Base-by-base conservation (phyloP, 805 yeast species). In the Ogataea zsoltii region DNA sequence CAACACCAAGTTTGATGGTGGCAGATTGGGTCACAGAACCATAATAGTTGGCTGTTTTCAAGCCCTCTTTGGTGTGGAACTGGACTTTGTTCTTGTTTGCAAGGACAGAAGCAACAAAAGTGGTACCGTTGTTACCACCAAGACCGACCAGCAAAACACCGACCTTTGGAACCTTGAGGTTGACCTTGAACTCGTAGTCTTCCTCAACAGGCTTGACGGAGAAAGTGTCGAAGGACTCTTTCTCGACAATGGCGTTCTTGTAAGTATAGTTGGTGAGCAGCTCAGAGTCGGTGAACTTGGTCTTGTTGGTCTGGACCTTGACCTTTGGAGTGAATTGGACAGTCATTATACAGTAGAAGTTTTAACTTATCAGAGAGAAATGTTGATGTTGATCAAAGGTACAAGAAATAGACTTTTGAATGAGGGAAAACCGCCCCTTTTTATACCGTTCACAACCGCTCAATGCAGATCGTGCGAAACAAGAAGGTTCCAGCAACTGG, bases 111-210 rank as follows among this genome's bases (percentile, higher is more conserved):
- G 92, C 90, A 44, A 90, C 80, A 54, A 92, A 76, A 12, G 98
- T 91, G 48, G 97, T 78, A 68, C 97, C 98, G 63, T 91, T 91
- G 76, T 91, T 91, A 69, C 98, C 98, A 58, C 97, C 97, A 55
- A 91, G 76, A 57, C 98, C 98, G 29, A 91, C 97, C 51, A 92
- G 76, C 81, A 91, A 69, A 52, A 91, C 74, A 58, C 98, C 98
- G 39, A 89, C 77, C 68, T 85, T 89, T 57, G 96, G 96, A 35
- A 83, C 80, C 46, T 75, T 76, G 63, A 88, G 76, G 57, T 89
- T 95, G 41, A 88, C 83, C 68, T 88, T 88, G 76, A 91, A 92
- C 63, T 89, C 84, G 62, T 88, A 88, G 54, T 88, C 85, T 53
- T 76, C 77, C 45, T 76, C 62, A 44, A 83, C 77, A 17, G 96